phyloP scores from a whole-genome alignment of 1,284 basidiomycete genomes.

The Calocybe gambosa region DNA sequence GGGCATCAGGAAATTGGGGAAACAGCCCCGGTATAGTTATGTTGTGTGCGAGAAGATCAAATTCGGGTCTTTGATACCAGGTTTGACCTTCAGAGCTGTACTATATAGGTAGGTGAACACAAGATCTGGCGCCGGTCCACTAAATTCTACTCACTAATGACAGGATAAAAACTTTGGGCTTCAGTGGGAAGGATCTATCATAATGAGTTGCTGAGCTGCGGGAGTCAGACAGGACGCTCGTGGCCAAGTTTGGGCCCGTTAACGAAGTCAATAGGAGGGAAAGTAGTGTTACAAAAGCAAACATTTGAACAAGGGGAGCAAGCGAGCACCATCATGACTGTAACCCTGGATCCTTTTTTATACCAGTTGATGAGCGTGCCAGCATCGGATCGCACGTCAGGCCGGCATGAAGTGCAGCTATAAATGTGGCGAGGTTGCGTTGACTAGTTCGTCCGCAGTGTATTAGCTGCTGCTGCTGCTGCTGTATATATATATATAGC shows the following conservation, averaged over 20 bases:
- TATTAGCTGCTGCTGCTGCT: not conserved
- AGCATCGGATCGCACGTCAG: not conserved
- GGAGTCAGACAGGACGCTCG: not conserved
- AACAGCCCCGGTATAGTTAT: constrained; percentile 9
- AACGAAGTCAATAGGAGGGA: not conserved
- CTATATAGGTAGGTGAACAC: not conserved
- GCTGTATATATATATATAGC: not conserved
- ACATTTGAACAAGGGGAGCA: not conserved
- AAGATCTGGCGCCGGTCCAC: not conserved
- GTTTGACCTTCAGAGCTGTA: constrained; percentile 4
- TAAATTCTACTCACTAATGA: not conserved
- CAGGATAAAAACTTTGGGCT: not conserved
- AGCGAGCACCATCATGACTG: not conserved
- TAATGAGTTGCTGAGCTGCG: not conserved
- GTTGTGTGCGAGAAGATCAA: constrained; percentile 10
- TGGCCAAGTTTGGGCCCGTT: not conserved
- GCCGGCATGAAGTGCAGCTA: not conserved
- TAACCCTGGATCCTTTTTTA: not conserved
- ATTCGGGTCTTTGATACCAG: constrained; percentile 10
- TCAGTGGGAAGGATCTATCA: not conserved
- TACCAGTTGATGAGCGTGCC: not conserved
- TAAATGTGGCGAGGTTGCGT: not conserved
- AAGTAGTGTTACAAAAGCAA: not conserved
- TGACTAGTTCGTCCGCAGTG: not conserved
- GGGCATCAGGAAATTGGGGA: constrained; percentile 8